Base-by-base conservation (phyloP, 371 early-diverging fungal genomes). In the Mortierella sp. region DNA sequence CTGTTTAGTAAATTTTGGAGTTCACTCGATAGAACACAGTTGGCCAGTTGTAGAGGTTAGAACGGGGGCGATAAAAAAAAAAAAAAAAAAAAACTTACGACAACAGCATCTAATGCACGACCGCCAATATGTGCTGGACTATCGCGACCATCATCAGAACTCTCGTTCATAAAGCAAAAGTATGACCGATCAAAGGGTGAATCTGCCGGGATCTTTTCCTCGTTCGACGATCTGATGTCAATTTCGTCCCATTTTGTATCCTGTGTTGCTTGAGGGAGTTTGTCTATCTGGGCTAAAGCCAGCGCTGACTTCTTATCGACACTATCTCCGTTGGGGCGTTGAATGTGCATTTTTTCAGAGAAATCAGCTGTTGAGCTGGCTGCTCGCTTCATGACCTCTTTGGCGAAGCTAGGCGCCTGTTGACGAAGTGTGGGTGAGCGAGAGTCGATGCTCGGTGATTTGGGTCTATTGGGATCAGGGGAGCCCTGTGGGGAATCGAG, bases 81-180 rank as follows among this genome's bases (percentile, higher is more conserved):
- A 26, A 56, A 11, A 56, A 56, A 9, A 11, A 28, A 12, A 46
- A 14, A 23, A 70, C 83, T 73, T 83, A 89, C 90, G 75, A 95
- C 81, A 30, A 91, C 87, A 25, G 95, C 94, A 66, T 93, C 91
- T 53, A 95, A 81, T 0, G 92, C 95, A 50, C 95, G 86, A 14
- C 95, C 95, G 18, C 94, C 95, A 30, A 84, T 72, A 75, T 93
- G 91, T 23, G 86, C 82, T 29, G 62, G 61, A 64, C 88, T 87
- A 26, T 83, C 81, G 11, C 57, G 68, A 6, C 68, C 74, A 23
- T 74, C 60, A 21, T 77, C 70, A 52, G 88, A 62, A 23, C 62
- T 62, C 28, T 75, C 63, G 28, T 67, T 62, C 26, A 69, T 57
- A 57, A 68, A 72, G 29, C 57, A 30, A 57, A 62, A 50, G 63